Base-by-base conservation (phyloP, 2,329 filamentous ascomycete genomes). In the Exophiala sideris region DNA sequence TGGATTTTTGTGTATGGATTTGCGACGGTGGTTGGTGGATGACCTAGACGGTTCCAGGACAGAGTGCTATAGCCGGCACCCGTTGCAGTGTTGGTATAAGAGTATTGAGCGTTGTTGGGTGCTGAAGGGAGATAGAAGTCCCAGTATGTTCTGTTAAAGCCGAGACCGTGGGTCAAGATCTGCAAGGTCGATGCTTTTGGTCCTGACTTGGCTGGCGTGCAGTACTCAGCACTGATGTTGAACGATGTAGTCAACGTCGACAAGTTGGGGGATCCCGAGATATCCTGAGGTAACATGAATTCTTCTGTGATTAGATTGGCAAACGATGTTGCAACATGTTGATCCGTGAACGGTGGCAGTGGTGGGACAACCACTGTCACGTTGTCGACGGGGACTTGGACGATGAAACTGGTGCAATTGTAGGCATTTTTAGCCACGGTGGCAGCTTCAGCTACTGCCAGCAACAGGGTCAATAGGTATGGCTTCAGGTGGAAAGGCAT, bases 241-340 rank as follows among this genome's bases (percentile, higher is more conserved):
- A 87, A 66, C 86, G 84, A 66, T 85, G 87, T n/a, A 91, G 91
- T 33, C 81, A 92, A 96, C 67, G 88, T 96, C 73, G 96, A 96
- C 20, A 55, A 24, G 45, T 59, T 59, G 77, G 91, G 96, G 59
- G 87, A 9, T 3, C 55, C 36, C 5, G 35, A 10, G 34, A 52
- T 91, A 56, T 91, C 91, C 1, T 96, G 96, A 78, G 81, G 91
- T 57, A 95, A 96, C 62, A 11, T 16, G 2, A 38, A 16, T 4
- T 10, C 9, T 41, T 41, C 39, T 18, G 92, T 97, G 73, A 83
- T 96, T 46, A 87, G 86, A 16, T 61, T 56, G 11, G 48, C 36
- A 29, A 58, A 58, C 14, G 52, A 16, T 21, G 50, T 56, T 4
- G 58, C 55, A 24, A 48, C 48, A 21, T 56, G 56, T 46, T 56